A percentile compares a stretch with the other conserved stretches of the same genome.
Evolutionary conservation across 2,329 filamentous ascomycete species (phyloP).

Genomic region (Penicillium palitans): DNA sequence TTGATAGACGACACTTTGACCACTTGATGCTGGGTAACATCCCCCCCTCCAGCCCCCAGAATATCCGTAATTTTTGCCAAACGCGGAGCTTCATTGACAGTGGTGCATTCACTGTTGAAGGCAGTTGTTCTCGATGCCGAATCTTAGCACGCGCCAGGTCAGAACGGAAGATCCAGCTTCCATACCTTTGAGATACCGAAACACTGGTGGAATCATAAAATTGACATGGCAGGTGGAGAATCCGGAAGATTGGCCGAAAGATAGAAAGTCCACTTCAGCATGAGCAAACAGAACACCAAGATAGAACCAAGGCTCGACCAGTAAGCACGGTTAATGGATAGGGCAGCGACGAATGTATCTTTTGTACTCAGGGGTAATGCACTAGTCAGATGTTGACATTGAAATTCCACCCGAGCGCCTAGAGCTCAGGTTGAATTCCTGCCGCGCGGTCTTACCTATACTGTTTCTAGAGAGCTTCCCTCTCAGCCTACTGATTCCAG

Average conservation of each 20-base stretch:
- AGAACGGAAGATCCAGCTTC: neutral
- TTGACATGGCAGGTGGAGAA: neutral
- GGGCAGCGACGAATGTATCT: neutral
- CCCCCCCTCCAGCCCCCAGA: too few species aligned
- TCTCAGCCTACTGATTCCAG: neutral
- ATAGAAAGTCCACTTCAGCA: neutral
- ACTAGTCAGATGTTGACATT: neutral
- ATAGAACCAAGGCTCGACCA: neutral
- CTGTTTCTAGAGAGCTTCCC: neutral
- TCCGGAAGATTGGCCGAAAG: neutral
- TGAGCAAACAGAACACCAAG: neutral
- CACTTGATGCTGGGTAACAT: too few species aligned
- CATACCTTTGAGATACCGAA: slow-evolving; percentile 1
- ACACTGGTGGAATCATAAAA: neutral
- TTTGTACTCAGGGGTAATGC: neutral
- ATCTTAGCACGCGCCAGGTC: neutral
- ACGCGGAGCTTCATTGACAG: too few species aligned
- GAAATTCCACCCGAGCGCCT: neutral
- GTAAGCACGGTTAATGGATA: neutral
- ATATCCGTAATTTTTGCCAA: too few species aligned
- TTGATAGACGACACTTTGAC: too few species aligned
- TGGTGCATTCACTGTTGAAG: too few species aligned
- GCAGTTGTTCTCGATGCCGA: neutral
- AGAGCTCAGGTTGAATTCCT: neutral
- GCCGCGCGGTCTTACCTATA: neutral